Percentiles rank a stretch among this genome's conserved stretches.
phyloP scores from a whole-genome alignment of 805 yeast species.

The Lachancea lanzarotensis region DNA sequence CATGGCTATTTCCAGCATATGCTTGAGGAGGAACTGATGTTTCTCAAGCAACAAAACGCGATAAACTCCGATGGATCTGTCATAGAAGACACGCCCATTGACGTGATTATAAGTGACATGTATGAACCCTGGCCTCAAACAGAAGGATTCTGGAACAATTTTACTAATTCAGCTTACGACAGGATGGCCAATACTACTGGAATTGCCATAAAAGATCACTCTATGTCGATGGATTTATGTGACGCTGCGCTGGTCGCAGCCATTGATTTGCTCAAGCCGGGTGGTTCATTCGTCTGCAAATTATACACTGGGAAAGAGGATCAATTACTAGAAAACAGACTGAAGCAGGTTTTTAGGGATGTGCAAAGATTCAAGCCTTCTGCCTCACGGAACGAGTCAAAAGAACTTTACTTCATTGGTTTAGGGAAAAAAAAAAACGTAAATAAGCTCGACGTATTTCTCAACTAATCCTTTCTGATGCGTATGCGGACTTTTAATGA shows the following conservation, averaged over 20 bases:
- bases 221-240: constrained; percentile 77
- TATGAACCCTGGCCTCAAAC: constrained; percentile 57
- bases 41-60: constrained; percentile 6
- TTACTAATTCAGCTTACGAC: constrained; percentile 70
- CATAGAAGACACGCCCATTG: constrained; percentile 40
- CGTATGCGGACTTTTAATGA: background rate
- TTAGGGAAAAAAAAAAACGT: constrained; percentile 38
- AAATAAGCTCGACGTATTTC: constrained; percentile 42
- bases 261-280: constrained; percentile 56
- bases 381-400: constrained; percentile 72
- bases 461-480: background rate
- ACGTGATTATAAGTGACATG: constrained; percentile 75
- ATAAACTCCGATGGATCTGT: background rate
- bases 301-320: constrained; percentile 83
- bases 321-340: constrained; percentile 47
- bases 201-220: constrained; percentile 70
- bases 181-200: constrained; percentile 97
- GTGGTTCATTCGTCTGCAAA: constrained; percentile 77
- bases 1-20: constrained; percentile 20
- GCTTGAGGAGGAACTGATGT: constrained; percentile 16
- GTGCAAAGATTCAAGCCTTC: constrained; percentile 73
- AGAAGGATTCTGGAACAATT: constrained; percentile 47
- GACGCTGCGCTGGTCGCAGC: constrained; percentile 83
- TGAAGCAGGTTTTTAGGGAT: constrained; percentile 50
- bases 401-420: constrained; percentile 77